A percentile compares a stretch with the other conserved stretches of the same genome.
phyloP scores from a whole-genome alignment of 495 filamentous ascomycete species.

The Penicillium arizonense region DNA sequence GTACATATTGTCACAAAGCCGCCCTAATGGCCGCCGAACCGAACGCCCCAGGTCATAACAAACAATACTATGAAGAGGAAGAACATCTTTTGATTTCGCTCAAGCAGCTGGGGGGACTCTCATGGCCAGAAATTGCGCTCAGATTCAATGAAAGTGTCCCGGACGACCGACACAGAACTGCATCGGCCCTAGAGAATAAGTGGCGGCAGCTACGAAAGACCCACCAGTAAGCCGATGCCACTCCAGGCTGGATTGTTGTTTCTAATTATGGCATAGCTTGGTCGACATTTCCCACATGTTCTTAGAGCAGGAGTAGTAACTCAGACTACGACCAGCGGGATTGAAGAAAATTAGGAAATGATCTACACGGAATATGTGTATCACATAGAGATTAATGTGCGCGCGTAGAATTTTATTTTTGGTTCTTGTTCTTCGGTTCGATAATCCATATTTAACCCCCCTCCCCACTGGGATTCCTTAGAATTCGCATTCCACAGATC shows the following conservation, averaged over 20 bases:
- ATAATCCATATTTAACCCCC: not conserved
- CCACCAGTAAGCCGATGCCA: not conserved
- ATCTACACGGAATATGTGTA: not conserved
- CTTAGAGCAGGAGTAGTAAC: not conserved
- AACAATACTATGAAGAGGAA: slow-evolving; percentile 4
- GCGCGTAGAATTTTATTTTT: not conserved
- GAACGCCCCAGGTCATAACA: slow-evolving; percentile 8
- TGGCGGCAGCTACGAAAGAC: slow-evolving; percentile 1
- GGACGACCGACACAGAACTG: slow-evolving; percentile 4
- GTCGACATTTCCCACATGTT: not conserved
- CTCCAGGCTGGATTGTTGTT: not conserved
- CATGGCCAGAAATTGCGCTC: not conserved
- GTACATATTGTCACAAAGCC: not conserved
- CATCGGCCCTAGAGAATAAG: slow-evolving; percentile 8
- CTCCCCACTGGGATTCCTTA: not conserved
- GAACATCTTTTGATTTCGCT: slow-evolving; percentile 2
- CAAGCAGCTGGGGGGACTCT: not conserved
- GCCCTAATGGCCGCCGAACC: not conserved
- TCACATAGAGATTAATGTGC: not conserved
- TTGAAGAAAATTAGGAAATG: not conserved
- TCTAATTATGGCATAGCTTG: not conserved
- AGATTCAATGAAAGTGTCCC: slow-evolving; percentile 8
- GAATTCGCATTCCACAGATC: not conserved
- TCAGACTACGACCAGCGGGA: not conserved
- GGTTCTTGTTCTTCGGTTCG: not conserved